Evolutionary conservation across 805 yeast species (phyloP), one percentile per base, ranked within the genome.

Genomic region (Metschnikowia kofuensis): DNA sequence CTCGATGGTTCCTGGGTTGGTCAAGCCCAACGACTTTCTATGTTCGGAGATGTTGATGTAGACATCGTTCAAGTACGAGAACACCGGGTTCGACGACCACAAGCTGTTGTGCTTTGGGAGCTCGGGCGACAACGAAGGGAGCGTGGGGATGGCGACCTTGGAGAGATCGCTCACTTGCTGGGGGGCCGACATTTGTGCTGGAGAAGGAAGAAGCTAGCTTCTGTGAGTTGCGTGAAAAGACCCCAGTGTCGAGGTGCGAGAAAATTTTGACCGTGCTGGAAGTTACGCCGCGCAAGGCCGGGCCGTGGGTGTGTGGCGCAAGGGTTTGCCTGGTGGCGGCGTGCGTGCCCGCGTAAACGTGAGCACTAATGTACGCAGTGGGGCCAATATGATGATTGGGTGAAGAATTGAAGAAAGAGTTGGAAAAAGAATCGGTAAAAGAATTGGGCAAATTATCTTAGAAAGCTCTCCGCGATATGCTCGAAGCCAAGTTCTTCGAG

Each of bases 1-100:
- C 76, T 91, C 98, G 68, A 89, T 82, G 56, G 96, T 86, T 58
- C 98, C 98, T 49, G 99, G 99, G 74, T 90, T 89, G 60, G 81
- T 73, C 67, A 94, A 82, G 49, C 90, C 89, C 57, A 91, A 77
- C 7, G 92, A 82, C 52, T 80, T 77, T 68, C 98, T 84, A 69
- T 90, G 96, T 59, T 83, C 84, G 53, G 82, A 71, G 52, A 90
- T 77, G 57, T 83, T 79, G 61, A 74, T 78, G 68, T 88, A 86
- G 53, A 85, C 87, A 63, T 86, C 87, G 66, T 87, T 83, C 59
- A 87, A 75, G 71, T 84, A 89, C 50, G 87, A 81, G 64, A 86
- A 86, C 42, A 89, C 80, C 44, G 96, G 96, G 71, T 87, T 87
- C 38, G 89, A 80, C 6, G 89, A 79, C 92, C 91, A 86, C 64